phyloP scores from a whole-genome alignment of 1,284 basidiomycete species.

The Malassezia pachydermatis region DNA sequence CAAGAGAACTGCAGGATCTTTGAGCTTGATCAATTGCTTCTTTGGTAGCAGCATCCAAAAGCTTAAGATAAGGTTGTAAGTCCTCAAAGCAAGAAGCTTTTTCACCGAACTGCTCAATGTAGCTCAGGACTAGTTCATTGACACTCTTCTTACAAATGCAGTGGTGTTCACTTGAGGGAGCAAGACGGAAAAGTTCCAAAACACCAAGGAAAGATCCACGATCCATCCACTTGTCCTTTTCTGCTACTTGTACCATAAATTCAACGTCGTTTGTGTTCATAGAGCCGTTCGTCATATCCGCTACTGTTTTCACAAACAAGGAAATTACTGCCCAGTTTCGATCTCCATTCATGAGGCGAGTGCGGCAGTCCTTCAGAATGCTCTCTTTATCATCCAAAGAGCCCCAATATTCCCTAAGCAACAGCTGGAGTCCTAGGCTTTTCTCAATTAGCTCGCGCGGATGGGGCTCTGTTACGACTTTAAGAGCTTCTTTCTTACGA shows the following conservation, averaged over 20 bases:
- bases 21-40: background rate
- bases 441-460: slow-evolving; percentile 1
- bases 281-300: background rate
- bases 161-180: too few species aligned
- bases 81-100: slow-evolving; percentile 15
- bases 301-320: background rate
- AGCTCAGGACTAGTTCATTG: slow-evolving; percentile 2
- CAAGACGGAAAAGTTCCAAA: slow-evolving; percentile 3
- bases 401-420: slow-evolving; percentile 10
- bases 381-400: background rate
- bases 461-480: background rate
- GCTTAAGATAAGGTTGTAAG: slow-evolving; percentile 1
- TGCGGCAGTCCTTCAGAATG: slow-evolving; percentile 10
- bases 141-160: too few species aligned
- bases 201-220: slow-evolving; percentile 16
- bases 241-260: slow-evolving; percentile 1
- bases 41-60: background rate
- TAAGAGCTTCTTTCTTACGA: background rate
- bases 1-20: background rate
- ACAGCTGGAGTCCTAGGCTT: slow-evolving; percentile 11
- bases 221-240: slow-evolving; percentile 13
- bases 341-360: slow-evolving; percentile 10
- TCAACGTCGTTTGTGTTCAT: slow-evolving; percentile 1
- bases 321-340: slow-evolving; percentile 17
- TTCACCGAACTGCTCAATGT: background rate